phyloP scores from a whole-genome alignment of 2,329 filamentous ascomycete genomes.

The Xylariaceae sp. region DNA sequence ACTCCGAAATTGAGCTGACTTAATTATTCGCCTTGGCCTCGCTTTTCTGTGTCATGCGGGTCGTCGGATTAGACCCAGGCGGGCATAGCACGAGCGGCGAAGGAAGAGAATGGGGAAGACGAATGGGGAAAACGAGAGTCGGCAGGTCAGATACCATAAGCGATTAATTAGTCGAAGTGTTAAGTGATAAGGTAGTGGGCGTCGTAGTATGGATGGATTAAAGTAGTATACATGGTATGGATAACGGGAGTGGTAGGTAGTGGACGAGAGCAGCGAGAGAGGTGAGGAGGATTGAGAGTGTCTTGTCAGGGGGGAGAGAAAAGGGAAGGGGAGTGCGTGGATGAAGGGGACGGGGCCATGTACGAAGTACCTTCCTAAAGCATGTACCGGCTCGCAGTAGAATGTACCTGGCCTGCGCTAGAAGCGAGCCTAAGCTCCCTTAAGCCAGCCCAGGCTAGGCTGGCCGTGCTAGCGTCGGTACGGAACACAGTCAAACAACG shows the following conservation, averaged over 20 bases:
- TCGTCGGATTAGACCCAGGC: neutral
- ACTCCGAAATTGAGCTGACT: neutral
- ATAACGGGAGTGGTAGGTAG: too few relatives aligned
- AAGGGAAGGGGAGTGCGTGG: neutral
- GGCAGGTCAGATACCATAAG: neutral
- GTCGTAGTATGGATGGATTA: too few relatives aligned
- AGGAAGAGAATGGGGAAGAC: neutral
- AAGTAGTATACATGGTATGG: too few relatives aligned
- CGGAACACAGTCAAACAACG: too few relatives aligned
- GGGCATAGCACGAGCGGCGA: neutral
- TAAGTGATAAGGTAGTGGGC: too few relatives aligned
- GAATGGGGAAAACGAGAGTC: conserved; percentile 3
- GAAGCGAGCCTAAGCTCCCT: too few relatives aligned
- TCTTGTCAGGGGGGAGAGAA: neutral
- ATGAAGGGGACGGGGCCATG: neutral
- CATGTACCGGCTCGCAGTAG: too few relatives aligned
- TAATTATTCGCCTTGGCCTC: neutral
- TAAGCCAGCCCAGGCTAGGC: too few relatives aligned
- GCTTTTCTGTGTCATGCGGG: neutral
- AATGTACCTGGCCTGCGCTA: too few relatives aligned
- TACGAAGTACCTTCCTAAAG: too few relatives aligned
- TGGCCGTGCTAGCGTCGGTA: too few relatives aligned
- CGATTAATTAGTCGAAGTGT: neutral
- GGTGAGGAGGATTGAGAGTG: neutral
- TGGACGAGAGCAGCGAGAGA: too few relatives aligned